phyloP scores from a whole-genome alignment of 768 basidiomycete genomes.

The Rubroboletus satanas region DNA sequence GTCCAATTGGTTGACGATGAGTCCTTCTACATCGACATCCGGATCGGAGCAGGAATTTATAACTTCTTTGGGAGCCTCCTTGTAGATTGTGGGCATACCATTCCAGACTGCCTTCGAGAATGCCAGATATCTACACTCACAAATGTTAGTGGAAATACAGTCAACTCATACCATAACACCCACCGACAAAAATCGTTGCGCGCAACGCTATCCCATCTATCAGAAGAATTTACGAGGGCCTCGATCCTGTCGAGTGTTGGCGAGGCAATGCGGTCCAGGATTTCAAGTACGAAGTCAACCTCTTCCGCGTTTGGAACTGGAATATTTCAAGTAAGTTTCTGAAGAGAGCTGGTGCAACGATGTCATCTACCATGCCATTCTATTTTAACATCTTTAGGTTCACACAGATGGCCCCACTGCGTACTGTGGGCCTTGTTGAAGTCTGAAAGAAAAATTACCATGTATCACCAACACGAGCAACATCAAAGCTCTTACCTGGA shows the following conservation, averaged over 20 bases:
- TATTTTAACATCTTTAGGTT: conserved; percentile 72
- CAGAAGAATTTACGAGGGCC: conserved; percentile 46
- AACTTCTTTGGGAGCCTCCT: conserved; percentile 54
- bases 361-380: conserved; percentile 75
- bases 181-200: conserved; percentile 86
- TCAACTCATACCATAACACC: conserved; percentile 12
- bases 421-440: conserved; percentile 60
- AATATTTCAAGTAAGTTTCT: conserved; percentile 21
- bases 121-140: conserved; percentile 53
- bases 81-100: conserved; percentile 68
- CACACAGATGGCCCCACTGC: conserved; percentile 80
- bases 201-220: conserved; percentile 59
- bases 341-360: background rate
- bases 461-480: conserved; percentile 5
- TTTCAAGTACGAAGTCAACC: conserved; percentile 73
- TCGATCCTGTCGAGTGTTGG: conserved; percentile 71
- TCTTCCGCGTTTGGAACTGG: conserved; percentile 52
- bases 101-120: conserved; percentile 73
- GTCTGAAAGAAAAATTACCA: conserved; percentile 33
- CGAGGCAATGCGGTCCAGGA: conserved; percentile 63
- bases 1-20: conserved; percentile 62
- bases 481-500: conserved; percentile 47
- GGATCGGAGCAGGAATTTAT: conserved; percentile 54
- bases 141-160: background rate
- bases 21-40: conserved; percentile 63